Evolutionary conservation across 495 filamentous ascomycete genomes (phyloP).

Genomic region (Niebla homalea): DNA sequence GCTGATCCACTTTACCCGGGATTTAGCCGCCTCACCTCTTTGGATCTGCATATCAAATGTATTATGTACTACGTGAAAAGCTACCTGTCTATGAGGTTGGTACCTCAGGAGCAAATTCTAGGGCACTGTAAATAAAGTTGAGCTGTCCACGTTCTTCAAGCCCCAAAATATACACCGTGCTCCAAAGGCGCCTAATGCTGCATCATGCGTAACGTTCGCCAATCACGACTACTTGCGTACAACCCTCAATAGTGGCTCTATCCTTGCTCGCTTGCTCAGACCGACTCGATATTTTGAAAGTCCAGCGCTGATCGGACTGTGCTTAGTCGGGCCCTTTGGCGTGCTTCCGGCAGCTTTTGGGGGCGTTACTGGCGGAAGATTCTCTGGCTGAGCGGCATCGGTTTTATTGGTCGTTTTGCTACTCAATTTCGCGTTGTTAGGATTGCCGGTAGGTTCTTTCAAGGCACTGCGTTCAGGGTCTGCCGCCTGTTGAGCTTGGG

Average conservation of each 20-base stretch:
- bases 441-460: neutral
- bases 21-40: too few species aligned
- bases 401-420: neutral
- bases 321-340: constrained; percentile 23
- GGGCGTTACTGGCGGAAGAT: constrained; percentile 1
- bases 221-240: constrained; percentile 36
- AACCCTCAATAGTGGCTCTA: constrained; percentile 51
- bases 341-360: neutral
- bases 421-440: neutral
- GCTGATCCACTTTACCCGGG: too few species aligned
- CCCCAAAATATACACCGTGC: too few species aligned
- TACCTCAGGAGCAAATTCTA: too few species aligned
- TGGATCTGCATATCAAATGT: too few species aligned
- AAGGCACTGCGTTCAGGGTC: neutral
- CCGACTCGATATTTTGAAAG: constrained; percentile 54
- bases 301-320: constrained; percentile 39
- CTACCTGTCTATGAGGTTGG: too few species aligned
- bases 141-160: too few species aligned
- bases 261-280: constrained; percentile 49
- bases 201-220: too few species aligned
- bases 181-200: too few species aligned
- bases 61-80: too few species aligned
- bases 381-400: neutral
- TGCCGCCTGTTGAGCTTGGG: too few species aligned
- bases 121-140: too few species aligned